These are phyloP conservation scores for Meira nashicola DNA, from an alignment of 1,284 basidiomycete species.

Conservation along the genomic window DNA sequence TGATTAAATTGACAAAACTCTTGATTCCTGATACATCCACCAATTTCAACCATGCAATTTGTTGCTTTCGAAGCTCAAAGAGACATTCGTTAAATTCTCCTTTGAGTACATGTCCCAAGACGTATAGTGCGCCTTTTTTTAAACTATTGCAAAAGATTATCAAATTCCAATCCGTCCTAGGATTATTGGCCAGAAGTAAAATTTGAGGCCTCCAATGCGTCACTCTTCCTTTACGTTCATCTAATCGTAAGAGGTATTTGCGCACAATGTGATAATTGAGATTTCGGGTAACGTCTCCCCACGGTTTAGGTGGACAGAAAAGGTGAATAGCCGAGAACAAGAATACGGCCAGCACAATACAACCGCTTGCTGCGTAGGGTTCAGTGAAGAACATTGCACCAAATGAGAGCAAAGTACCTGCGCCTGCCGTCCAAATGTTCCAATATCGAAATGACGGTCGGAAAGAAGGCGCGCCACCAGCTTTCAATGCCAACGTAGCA, in stretches of 20 bases:
- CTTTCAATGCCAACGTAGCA: conserved; percentile 50
- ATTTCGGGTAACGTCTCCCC: conserved; percentile 52
- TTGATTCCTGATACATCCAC: conserved; percentile 50
- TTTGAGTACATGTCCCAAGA: conserved; percentile 50
- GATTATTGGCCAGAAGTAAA: conserved; percentile 49
- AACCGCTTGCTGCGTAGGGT: conserved; percentile 31
- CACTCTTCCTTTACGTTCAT: conserved; percentile 51
- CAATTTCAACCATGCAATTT: conserved; percentile 52
- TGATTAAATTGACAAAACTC: conserved; percentile 50
- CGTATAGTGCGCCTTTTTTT: conserved; percentile 51
- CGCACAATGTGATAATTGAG: conserved; percentile 51
- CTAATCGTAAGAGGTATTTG: conserved; percentile 50
- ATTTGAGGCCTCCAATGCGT: conserved; percentile 53
- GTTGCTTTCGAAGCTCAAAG: conserved; percentile 45
- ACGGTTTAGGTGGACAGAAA: conserved; percentile 49
- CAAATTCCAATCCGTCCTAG: conserved; percentile 49
- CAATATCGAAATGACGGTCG: conserved; percentile 52
- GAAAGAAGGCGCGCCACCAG: conserved; percentile 51
- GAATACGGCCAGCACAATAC: conserved; percentile 41
- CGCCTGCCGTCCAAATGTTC: conserved; percentile 52
- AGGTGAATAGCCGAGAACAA: conserved; percentile 49
- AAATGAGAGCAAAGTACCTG: conserved; percentile 39
- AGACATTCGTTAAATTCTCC: conserved; percentile 50
- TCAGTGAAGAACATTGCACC: conserved; percentile 52
- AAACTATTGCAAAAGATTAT: conserved; percentile 53